Evolutionary conservation across 2,329 filamentous ascomycete genomes (phyloP).

Genomic region (Beauveria scarabaeidicola): DNA sequence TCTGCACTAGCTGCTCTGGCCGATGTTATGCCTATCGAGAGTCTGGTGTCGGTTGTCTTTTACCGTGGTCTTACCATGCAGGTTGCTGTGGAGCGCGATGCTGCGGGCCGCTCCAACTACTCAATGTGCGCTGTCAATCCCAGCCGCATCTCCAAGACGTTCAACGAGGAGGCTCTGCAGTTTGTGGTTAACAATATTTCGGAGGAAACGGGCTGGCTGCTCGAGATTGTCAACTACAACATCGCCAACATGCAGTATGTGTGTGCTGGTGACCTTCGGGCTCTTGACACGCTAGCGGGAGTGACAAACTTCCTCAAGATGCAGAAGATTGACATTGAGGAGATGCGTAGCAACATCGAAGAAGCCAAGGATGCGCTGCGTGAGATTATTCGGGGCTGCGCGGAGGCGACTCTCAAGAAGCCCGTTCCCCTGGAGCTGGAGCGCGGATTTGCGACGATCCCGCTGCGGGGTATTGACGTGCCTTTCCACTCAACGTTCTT

Average conservation of each 20-base stretch:
- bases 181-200: slow-evolving; percentile 95
- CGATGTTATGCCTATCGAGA: slow-evolving; percentile 99
- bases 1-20: slow-evolving; percentile 91
- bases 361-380: slow-evolving; percentile 85
- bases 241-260: slow-evolving; percentile 70
- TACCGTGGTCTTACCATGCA: slow-evolving; percentile 99
- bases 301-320: slow-evolving; percentile 93
- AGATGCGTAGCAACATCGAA: slow-evolving; percentile 81
- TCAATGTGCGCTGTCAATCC: slow-evolving; percentile 99
- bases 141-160: slow-evolving; percentile 94
- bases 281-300: slow-evolving; percentile 63
- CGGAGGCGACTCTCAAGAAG: slow-evolving; percentile 81
- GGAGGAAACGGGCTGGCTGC: slow-evolving; percentile 86
- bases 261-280: slow-evolving; percentile 61
- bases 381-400: slow-evolving; percentile 83
- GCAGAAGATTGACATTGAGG: slow-evolving; percentile 94
- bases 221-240: slow-evolving; percentile 98
- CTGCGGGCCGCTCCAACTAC: slow-evolving; percentile 89
- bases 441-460: slow-evolving; percentile 94
- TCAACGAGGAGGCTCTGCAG: slow-evolving; percentile 94
- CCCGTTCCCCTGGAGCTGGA: slow-evolving; percentile 81
- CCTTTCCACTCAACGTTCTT: slow-evolving; percentile 99
- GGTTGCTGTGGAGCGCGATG: slow-evolving; percentile 95
- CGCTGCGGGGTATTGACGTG: slow-evolving; percentile 93
- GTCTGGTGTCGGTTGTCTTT: slow-evolving; percentile 95